Evolutionary conservation across 257 asterid genomes (phyloP).

Genomic region (Nicotiana otophora): DNA sequence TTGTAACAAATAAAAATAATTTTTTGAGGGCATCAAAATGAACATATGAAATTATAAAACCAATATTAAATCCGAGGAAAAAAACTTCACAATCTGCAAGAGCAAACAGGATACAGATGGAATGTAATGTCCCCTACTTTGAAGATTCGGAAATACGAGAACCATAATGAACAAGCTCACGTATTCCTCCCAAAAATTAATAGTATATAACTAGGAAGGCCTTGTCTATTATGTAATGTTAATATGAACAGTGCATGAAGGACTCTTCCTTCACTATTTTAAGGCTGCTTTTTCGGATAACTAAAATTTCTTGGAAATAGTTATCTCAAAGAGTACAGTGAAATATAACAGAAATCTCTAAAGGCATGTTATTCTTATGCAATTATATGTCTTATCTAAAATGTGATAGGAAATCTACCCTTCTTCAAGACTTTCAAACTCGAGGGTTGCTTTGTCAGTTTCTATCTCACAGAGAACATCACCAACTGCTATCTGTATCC

Average conservation of each 20-base stretch:
- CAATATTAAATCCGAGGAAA: neutral
- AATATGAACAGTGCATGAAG: neutral
- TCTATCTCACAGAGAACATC: constrained; percentile 96
- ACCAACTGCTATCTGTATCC: constrained; percentile 88
- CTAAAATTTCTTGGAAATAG: too few species aligned
- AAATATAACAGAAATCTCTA: neutral
- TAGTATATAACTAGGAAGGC: neutral
- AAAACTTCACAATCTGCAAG: neutral
- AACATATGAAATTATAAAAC: neutral
- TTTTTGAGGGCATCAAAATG: neutral
- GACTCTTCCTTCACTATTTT: neutral
- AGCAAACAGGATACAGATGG: neutral
- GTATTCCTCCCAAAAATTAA: neutral
- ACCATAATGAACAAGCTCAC: neutral
- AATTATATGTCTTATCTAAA: constrained; percentile 10
- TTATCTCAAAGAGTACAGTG: neutral
- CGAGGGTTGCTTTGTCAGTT: constrained; percentile 97
- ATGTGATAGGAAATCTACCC: constrained; percentile 52
- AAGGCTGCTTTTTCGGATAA: neutral
- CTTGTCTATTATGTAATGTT: neutral
- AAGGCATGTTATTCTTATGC: constrained; percentile 4
- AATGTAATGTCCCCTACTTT: neutral
- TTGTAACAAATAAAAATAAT: neutral
- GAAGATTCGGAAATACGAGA: neutral
- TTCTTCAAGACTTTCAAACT: constrained; percentile 97